Conservation (phyloP, 176 grass and related monocot genomes). For the Puccinellia tenuiflora region DNA sequence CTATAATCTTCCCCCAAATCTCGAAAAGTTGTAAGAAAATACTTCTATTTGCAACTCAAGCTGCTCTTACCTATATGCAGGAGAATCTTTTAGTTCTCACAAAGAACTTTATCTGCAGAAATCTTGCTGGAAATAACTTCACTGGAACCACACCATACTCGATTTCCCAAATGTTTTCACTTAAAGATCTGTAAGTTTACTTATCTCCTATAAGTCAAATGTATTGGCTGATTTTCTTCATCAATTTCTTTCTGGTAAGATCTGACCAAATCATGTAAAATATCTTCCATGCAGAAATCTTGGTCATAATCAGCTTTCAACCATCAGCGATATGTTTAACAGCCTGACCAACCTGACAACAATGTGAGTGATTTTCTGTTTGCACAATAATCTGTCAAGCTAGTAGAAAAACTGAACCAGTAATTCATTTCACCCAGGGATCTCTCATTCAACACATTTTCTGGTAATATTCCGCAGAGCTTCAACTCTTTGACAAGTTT, state of each 20-base stretch:
- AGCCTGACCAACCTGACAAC: slow-evolving; percentile 54
- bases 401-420: slow-evolving; percentile 9
- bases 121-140: slow-evolving; percentile 76
- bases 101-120: slow-evolving; percentile 45
- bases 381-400: not conserved
- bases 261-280: slow-evolving; percentile 10
- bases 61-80: not conserved
- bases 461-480: slow-evolving; percentile 77
- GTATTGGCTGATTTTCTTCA: not conserved
- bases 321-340: slow-evolving; percentile 60
- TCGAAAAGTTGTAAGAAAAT: slow-evolving; percentile 63
- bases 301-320: slow-evolving; percentile 69
- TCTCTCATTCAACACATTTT: slow-evolving; percentile 64
- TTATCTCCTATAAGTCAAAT: not conserved
- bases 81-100: slow-evolving; percentile 8
- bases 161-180: slow-evolving; percentile 56
- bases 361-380: slow-evolving; percentile 56
- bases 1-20: slow-evolving; percentile 88
- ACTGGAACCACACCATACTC: slow-evolving; percentile 61
- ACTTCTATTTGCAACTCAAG: not conserved
- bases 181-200: slow-evolving; percentile 66
- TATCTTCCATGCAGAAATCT: slow-evolving; percentile 55
- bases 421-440: slow-evolving; percentile 53
- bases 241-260: not conserved
- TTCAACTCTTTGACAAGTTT: slow-evolving; percentile 60